phyloP scores from a whole-genome alignment of 805 yeast genomes.

The Candida corydali region DNA sequence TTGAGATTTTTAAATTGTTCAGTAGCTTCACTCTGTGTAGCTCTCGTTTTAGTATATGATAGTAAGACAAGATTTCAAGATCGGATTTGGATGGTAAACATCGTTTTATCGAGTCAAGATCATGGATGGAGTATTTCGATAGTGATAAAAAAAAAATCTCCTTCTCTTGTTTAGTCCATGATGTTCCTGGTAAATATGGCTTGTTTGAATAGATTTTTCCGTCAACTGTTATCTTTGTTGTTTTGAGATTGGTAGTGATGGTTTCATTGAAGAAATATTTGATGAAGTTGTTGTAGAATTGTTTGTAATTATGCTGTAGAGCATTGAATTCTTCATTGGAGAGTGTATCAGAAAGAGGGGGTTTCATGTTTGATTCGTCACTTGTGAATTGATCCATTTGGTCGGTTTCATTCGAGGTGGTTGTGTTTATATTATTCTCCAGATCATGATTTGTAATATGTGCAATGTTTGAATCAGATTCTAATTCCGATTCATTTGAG shows the following conservation, averaged over 20 bases:
- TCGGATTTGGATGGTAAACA: slow-evolving; percentile 39
- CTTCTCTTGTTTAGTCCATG: slow-evolving; percentile 49
- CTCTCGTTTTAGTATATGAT: slow-evolving; percentile 30
- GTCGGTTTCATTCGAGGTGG: too few species aligned
- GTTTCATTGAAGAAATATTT: slow-evolving; percentile 14
- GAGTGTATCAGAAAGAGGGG: too few species aligned
- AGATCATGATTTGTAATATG: too few species aligned
- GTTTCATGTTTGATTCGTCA: too few species aligned
- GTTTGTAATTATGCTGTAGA: slow-evolving; percentile 16
- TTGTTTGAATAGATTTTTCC: slow-evolving; percentile 11
- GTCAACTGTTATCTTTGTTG: slow-evolving; percentile 12
- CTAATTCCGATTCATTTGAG: too few species aligned
- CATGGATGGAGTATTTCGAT: slow-evolving; percentile 46
- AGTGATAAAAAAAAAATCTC: slow-evolving; percentile 47
- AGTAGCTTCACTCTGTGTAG: slow-evolving; percentile 18
- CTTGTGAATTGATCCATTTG: too few species aligned
- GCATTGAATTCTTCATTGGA: too few species aligned
- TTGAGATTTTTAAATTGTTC: slow-evolving; percentile 1
- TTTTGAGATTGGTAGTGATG: slow-evolving; percentile 4
- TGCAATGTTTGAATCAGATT: too few species aligned
- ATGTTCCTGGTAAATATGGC: slow-evolving; percentile 22
- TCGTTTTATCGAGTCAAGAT: slow-evolving; percentile 36
- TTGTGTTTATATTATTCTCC: too few species aligned
- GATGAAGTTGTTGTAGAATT: slow-evolving; percentile 26
- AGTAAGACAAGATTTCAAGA: slow-evolving; percentile 44